Conservation (phyloP, 441 rosid species). For the Pelargonium fulgidum region DNA sequence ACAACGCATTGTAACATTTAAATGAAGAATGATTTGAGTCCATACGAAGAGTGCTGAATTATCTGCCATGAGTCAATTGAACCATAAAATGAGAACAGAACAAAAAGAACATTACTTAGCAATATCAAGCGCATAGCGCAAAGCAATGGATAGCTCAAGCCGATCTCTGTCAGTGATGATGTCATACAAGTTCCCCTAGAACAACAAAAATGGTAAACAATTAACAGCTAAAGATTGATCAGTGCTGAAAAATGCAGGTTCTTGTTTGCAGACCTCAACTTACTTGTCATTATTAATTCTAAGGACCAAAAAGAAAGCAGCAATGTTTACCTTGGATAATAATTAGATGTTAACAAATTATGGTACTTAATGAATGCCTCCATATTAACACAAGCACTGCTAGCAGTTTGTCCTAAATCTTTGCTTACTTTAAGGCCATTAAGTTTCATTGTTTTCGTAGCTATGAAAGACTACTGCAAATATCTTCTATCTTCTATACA, state of each 20-base stretch:
- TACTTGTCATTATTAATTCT: no score
- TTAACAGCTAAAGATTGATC: background rate
- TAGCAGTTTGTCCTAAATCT: no score
- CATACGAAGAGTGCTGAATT: background rate
- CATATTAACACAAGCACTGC: no score
- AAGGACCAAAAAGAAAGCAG: no score
- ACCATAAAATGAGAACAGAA: background rate
- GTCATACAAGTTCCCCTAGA: constrained; percentile 41
- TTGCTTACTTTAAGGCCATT: no score
- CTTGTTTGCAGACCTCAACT: no score
- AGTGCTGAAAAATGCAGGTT: background rate
- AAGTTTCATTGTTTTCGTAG: no score
- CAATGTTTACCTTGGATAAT: no score
- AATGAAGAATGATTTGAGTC: background rate
- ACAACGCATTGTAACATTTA: background rate
- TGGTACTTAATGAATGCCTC: background rate
- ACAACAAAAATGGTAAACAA: constrained; percentile 4
- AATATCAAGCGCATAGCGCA: constrained; percentile 54
- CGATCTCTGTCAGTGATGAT: constrained; percentile 30
- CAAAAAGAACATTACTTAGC: constrained; percentile 32
- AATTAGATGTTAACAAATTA: no score
- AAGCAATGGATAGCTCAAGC: constrained; percentile 42
- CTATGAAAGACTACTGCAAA: no score
- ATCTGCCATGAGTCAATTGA: background rate
- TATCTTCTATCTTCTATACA: background rate